Evolutionary conservation across 768 basidiomycete species (phyloP).

Genomic region (Russula olivacea): DNA sequence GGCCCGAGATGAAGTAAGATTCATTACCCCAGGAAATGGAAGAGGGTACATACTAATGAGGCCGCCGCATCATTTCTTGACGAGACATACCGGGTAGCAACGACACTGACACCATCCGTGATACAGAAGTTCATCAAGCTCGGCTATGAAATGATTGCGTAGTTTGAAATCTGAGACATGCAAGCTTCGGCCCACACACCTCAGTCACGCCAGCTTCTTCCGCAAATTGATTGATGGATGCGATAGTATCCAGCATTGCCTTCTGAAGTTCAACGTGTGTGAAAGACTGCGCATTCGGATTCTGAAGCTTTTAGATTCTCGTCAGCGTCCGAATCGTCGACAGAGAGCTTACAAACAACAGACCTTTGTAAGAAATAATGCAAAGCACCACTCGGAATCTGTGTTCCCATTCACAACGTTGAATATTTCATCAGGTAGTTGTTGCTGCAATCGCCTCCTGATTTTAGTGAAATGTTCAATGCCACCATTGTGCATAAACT

Average conservation of each 20-base stretch:
- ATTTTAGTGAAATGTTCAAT: constrained; percentile 77
- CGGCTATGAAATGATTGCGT: constrained; percentile 43
- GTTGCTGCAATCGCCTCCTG: constrained; percentile 73
- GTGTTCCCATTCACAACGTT: constrained; percentile 89
- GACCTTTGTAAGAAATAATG: constrained; percentile 81
- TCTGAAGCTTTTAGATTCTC: constrained; percentile 52
- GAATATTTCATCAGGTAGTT: constrained; percentile 79
- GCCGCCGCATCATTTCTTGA: constrained; percentile 90
- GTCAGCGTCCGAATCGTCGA: background rate
- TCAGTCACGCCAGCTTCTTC: constrained; percentile 69
- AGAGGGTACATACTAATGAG: constrained; percentile 18
- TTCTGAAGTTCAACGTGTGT: constrained; percentile 62
- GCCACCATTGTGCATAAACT: constrained; percentile 99
- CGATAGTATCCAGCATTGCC: constrained; percentile 87
- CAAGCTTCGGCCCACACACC: constrained; percentile 36
- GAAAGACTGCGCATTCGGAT: constrained; percentile 72
- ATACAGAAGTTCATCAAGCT: constrained; percentile 94
- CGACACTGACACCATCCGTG: constrained; percentile 89
- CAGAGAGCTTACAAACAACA: background rate
- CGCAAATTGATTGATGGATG: constrained; percentile 66
- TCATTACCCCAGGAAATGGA: background rate
- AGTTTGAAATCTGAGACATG: background rate
- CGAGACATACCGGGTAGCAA: constrained; percentile 93
- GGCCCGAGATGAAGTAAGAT: background rate
- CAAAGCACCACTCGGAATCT: constrained; percentile 99